Evolutionary conservation across 345 rosid genomes (phyloP).

Genomic region (Geranium rotundifolium): DNA sequence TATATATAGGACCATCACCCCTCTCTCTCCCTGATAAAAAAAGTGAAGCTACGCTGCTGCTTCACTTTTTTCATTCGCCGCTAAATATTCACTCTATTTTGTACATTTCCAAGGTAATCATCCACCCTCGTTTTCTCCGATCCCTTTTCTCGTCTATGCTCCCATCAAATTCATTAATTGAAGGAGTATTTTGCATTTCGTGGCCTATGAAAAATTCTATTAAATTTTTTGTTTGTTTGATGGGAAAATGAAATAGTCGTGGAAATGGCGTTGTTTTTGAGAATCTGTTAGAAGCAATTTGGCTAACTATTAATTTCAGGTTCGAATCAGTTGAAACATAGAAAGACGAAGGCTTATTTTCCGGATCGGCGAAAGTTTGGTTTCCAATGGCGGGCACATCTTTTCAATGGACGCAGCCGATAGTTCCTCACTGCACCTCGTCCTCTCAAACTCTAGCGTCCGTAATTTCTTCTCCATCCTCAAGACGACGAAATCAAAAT

Average conservation of each 20-base stretch:
- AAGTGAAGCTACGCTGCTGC: constrained; percentile 21
- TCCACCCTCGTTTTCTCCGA: too few relatives aligned
- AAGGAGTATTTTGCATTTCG: background rate
- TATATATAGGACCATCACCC: background rate
- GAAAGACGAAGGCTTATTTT: background rate
- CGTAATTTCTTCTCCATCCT: constrained; percentile 43
- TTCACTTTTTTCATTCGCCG: too few relatives aligned
- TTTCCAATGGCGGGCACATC: constrained; percentile 41
- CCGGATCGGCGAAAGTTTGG: constrained; percentile 4
- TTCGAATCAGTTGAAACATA: background rate
- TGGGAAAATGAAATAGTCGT: constrained; percentile 1
- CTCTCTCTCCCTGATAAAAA: constrained; percentile 2
- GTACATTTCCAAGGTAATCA: too few relatives aligned
- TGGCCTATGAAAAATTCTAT: background rate
- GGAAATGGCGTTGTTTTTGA: background rate
- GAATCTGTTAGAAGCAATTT: background rate
- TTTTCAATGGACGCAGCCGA: constrained; percentile 55
- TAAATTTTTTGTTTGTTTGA: background rate
- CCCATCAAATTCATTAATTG: too few relatives aligned
- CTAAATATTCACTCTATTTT: too few relatives aligned
- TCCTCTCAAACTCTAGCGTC: constrained; percentile 55
- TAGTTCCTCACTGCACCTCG: constrained; percentile 39
- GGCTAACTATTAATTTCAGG: constrained; percentile 11
- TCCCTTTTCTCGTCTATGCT: too few relatives aligned
- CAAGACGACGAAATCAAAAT: constrained; percentile 27